These are phyloP conservation scores for Drosera spatulata DNA, from an alignment of 179 eudicot genomes.

Conservation along the genomic window DNA sequence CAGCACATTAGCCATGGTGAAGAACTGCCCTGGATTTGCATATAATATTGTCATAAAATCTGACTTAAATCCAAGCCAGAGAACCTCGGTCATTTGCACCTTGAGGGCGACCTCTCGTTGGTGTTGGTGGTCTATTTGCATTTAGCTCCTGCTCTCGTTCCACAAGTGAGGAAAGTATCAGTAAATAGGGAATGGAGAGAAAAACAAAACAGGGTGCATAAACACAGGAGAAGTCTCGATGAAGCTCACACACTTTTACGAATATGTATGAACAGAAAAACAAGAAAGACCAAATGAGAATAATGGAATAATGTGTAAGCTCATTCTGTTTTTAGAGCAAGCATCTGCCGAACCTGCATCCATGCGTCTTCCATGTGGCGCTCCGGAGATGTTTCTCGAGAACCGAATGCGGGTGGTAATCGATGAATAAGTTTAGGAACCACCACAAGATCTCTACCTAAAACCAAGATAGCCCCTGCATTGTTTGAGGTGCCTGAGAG, in stretches of 20 bases:
- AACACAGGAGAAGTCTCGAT: no score
- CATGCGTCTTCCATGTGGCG: slow-evolving; percentile 79
- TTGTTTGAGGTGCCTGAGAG: slow-evolving; percentile 87
- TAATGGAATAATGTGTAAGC: no score
- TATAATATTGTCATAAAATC: slow-evolving; percentile 10
- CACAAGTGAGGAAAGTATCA: slow-evolving; percentile 1
- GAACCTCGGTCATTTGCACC: slow-evolving; percentile 67
- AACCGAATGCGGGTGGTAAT: slow-evolving; percentile 83
- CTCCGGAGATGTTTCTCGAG: slow-evolving; percentile 91
- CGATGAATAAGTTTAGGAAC: slow-evolving; percentile 99
- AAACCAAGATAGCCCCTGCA: slow-evolving; percentile 94
- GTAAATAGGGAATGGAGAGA: no score
- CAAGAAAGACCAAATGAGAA: background rate
- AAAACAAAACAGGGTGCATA: no score
- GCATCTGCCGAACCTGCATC: slow-evolving; percentile 75
- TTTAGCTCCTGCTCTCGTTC: slow-evolving; percentile 60
- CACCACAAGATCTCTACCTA: slow-evolving; percentile 96
- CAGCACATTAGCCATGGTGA: no score
- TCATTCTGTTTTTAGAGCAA: no score
- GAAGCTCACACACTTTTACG: no score
- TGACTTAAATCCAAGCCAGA: slow-evolving; percentile 80
- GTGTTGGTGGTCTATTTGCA: slow-evolving; percentile 96
- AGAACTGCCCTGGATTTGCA: background rate
- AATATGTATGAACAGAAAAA: background rate
- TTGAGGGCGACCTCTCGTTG: slow-evolving; percentile 98